Evolutionary conservation across 257 asterid species (phyloP).

Genomic region (Paulownia fortunei): DNA sequence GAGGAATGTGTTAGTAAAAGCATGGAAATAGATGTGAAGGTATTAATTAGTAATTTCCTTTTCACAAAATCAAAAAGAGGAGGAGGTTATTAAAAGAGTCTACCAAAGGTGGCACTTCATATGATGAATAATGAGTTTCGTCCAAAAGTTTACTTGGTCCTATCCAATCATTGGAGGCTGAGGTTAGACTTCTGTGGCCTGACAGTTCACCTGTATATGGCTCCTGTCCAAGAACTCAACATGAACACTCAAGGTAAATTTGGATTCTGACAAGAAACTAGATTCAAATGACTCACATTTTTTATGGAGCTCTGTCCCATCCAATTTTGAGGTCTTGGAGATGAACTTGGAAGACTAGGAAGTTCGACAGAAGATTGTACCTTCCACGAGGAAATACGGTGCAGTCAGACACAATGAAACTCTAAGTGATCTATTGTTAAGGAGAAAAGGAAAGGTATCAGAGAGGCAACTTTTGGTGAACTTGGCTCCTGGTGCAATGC

Average conservation of each 20-base stretch:
- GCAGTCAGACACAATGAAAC: background rate
- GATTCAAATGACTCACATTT: conserved; percentile 7
- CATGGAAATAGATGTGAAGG: background rate
- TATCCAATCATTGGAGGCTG: conserved; percentile 20
- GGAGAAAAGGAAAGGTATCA: background rate
- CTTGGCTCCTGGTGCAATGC: background rate
- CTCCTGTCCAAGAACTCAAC: conserved; percentile 36
- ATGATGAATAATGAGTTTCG: background rate
- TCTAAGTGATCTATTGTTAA: background rate
- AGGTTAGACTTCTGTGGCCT: background rate
- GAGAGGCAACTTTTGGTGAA: conserved; percentile 6
- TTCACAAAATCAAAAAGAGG: background rate
- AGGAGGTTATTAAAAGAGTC: background rate
- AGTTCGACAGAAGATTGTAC: conserved; percentile 26
- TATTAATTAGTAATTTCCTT: background rate
- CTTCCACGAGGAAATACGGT: conserved; percentile 8
- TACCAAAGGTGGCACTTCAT: background rate
- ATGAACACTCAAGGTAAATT: background rate
- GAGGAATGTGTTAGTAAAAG: background rate
- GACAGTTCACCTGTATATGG: conserved; percentile 12
- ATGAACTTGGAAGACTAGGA: background rate
- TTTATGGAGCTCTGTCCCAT: background rate
- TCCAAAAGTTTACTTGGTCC: background rate
- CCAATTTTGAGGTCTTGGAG: conserved; percentile 1
- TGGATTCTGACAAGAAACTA: background rate